These are phyloP conservation scores for Monosporascus sp. DNA, from an alignment of 2,329 filamentous ascomycete species.

Conservation along the genomic window DNA sequence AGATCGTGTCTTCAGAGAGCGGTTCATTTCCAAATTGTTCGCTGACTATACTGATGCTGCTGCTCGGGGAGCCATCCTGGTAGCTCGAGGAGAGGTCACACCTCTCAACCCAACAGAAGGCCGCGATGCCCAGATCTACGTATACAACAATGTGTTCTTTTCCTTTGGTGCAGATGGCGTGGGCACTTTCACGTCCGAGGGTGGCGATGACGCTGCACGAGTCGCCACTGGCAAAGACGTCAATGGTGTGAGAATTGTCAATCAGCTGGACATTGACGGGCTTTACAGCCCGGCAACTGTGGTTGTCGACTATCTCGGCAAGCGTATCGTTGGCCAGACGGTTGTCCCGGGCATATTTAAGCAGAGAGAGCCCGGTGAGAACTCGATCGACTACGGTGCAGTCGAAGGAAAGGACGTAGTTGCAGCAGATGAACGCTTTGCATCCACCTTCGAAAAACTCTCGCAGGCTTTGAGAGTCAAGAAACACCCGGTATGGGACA, in stretches of 20 bases:
- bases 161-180: constrained; percentile 97
- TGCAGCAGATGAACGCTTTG: constrained; percentile 82
- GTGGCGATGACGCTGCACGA: constrained; percentile 90
- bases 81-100: constrained; percentile 86
- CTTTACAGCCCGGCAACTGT: constrained; percentile 95
- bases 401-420: constrained; percentile 96
- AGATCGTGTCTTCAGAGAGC: constrained; percentile 91
- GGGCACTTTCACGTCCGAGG: constrained; percentile 92
- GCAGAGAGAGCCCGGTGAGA: constrained; percentile 93
- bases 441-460: constrained; percentile 78
- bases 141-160: constrained; percentile 99
- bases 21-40: constrained; percentile 90
- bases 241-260: constrained; percentile 86
- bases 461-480: constrained; percentile 89
- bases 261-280: constrained; percentile 92
- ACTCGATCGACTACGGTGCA: constrained; percentile 97
- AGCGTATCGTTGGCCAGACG: constrained; percentile 94
- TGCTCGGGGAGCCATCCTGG: constrained; percentile 82
- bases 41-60: constrained; percentile 97
- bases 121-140: constrained; percentile 92
- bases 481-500: constrained; percentile 96
- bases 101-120: constrained; percentile 92
- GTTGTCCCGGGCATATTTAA: constrained; percentile 99
- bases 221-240: constrained; percentile 97
- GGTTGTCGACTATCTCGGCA: constrained; percentile 93